Percentiles rank a stretch among this genome's conserved stretches.
Conservation (phyloP, 352 stramenopile species). For the Globisporangium heterothallicum region DNA sequence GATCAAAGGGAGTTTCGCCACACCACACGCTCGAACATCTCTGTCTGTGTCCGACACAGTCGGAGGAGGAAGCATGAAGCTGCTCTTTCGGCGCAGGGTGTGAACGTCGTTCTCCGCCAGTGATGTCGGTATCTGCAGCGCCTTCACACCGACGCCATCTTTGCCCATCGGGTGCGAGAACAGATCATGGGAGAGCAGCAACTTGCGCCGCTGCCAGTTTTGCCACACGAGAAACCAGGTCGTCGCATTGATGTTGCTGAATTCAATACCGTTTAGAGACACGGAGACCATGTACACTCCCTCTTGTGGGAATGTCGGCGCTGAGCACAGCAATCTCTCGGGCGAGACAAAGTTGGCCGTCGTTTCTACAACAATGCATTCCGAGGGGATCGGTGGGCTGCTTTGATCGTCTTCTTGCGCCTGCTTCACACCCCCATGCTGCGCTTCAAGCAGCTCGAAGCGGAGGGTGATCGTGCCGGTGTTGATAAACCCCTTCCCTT, state of each 20-base stretch:
- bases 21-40: conserved; percentile 5
- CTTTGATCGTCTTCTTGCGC: background rate
- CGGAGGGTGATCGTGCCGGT: conserved; percentile 54
- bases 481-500: conserved; percentile 58
- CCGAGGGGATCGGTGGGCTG: conserved; percentile 2
- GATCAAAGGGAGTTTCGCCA: conserved; percentile 12
- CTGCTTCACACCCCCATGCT: background rate
- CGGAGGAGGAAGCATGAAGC: conserved; percentile 33
- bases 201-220: conserved; percentile 77
- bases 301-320: conserved; percentile 51
- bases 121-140: background rate
- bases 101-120: conserved; percentile 12
- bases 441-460: conserved; percentile 43
- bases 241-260: conserved; percentile 40
- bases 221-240: conserved; percentile 80
- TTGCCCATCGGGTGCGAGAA: conserved; percentile 19
- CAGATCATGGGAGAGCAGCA: conserved; percentile 30
- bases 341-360: conserved; percentile 41
- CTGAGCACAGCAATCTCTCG: conserved; percentile 35
- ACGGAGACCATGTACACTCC: conserved; percentile 64
- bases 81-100: conserved; percentile 24
- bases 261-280: conserved; percentile 62
- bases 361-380: conserved; percentile 7
- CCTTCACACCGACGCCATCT: background rate
- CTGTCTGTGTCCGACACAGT: background rate